These are phyloP conservation scores for Alternaria tenuissima DNA, from an alignment of 2,329 filamentous ascomycete genomes.

Conservation along the genomic window DNA sequence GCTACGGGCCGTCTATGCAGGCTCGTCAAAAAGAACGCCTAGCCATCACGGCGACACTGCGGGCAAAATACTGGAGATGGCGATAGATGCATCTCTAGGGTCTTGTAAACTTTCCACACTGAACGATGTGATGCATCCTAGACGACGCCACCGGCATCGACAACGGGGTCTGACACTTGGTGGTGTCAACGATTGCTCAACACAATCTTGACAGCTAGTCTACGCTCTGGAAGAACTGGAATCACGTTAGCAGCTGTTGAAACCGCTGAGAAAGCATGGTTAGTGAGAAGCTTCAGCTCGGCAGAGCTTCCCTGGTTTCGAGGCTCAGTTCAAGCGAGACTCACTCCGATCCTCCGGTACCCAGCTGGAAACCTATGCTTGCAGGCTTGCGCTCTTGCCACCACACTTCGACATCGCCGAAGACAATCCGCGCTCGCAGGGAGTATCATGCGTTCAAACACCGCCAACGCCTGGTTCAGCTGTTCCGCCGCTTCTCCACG, in stretches of 20 bases:
- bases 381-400: conserved; percentile 8
- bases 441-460: conserved; percentile 5
- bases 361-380: background rate
- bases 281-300: background rate
- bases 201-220: background rate
- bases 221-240: conserved; percentile 2
- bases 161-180: background rate
- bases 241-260: conserved; percentile 2
- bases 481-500: conserved; percentile 5
- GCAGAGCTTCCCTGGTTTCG: conserved; percentile 2
- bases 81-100: conserved; percentile 3
- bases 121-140: background rate
- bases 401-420: background rate
- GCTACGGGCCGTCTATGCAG: background rate
- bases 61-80: conserved; percentile 2
- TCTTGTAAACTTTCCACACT: conserved; percentile 5
- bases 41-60: conserved; percentile 6
- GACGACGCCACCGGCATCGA: background rate
- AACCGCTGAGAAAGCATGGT: background rate
- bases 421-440: background rate
- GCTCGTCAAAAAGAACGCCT: conserved; percentile 3
- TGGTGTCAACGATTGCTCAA: background rate
- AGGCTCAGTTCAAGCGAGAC: background rate
- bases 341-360: background rate
- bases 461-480: background rate